Evolutionary conservation across 2,329 filamentous ascomycete species (phyloP).

Genomic region (Madurella mycetomatis): DNA sequence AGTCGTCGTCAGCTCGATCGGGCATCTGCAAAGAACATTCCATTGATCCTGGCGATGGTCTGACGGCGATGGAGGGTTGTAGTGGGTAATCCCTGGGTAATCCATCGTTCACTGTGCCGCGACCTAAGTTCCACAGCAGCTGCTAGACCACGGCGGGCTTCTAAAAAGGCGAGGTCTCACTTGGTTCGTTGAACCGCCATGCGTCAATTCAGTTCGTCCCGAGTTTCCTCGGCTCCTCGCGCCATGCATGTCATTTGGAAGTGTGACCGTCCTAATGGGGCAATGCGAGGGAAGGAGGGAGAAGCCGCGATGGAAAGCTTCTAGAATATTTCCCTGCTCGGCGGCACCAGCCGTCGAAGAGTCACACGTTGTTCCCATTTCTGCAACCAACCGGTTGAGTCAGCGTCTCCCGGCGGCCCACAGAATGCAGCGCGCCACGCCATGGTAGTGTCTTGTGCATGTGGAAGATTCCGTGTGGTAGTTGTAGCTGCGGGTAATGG

Average conservation of each 20-base stretch:
- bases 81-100: neutral
- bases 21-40: conserved; percentile 16
- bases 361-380: conserved; percentile 6
- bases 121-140: neutral
- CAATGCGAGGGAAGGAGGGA: neutral
- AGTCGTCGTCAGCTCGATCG: neutral
- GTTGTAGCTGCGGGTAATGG: neutral
- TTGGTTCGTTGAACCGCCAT: neutral
- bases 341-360: neutral
- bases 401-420: no score
- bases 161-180: neutral
- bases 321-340: conserved; percentile 14
- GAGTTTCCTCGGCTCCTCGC: neutral
- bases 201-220: neutral
- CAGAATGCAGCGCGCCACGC: no score
- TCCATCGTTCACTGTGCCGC: neutral
- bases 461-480: conserved; percentile 4
- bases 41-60: neutral
- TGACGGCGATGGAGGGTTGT: neutral
- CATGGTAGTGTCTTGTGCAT: neutral
- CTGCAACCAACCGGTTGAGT: neutral
- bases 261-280: conserved; percentile 6
- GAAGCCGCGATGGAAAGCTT: conserved; percentile 10
- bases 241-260: neutral
- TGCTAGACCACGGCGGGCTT: neutral